A percentile compares a stretch with the other conserved stretches of the same genome.
These are phyloP conservation scores for Tilletia walkeri DNA, from an alignment of 1,284 basidiomycete species.

Conservation along the genomic window DNA sequence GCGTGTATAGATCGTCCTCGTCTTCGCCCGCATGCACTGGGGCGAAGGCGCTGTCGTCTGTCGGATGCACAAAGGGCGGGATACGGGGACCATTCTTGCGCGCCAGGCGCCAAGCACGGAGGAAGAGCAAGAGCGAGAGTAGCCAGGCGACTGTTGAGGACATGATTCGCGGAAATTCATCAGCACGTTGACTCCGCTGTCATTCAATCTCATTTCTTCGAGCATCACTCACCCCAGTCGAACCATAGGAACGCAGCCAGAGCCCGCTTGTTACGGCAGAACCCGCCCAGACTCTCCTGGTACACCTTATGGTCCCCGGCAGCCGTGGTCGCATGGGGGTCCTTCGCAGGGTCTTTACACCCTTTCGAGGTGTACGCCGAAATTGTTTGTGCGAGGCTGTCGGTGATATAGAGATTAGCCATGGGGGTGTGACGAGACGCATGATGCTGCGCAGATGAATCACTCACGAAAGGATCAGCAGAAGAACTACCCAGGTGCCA, in stretches of 20 bases:
- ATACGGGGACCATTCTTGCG: constrained; percentile 51
- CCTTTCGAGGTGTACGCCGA: constrained; percentile 41
- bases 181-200: not conserved
- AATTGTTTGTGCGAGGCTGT: constrained; percentile 40
- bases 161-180: not conserved
- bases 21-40: constrained; percentile 35
- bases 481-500: constrained; percentile 34
- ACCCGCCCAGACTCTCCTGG: constrained; percentile 35
- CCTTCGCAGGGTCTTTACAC: constrained; percentile 43
- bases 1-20: constrained; percentile 21
- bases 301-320: constrained; percentile 35
- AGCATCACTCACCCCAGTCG: constrained; percentile 29
- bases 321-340: constrained; percentile 36
- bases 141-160: constrained; percentile 28
- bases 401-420: not conserved
- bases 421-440: constrained; percentile 27
- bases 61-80: constrained; percentile 46
- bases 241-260: constrained; percentile 49
- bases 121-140: constrained; percentile 39
- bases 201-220: not conserved
- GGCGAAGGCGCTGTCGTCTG: constrained; percentile 45
- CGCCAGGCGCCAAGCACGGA: constrained; percentile 41
- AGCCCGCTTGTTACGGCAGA: constrained; percentile 47
- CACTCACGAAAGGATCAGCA: constrained; percentile 33
- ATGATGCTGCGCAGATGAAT: not conserved